Evolutionary conservation across 2,329 filamentous ascomycete species (phyloP).

Genomic region (Neoscytalidium dimidiatum): DNA sequence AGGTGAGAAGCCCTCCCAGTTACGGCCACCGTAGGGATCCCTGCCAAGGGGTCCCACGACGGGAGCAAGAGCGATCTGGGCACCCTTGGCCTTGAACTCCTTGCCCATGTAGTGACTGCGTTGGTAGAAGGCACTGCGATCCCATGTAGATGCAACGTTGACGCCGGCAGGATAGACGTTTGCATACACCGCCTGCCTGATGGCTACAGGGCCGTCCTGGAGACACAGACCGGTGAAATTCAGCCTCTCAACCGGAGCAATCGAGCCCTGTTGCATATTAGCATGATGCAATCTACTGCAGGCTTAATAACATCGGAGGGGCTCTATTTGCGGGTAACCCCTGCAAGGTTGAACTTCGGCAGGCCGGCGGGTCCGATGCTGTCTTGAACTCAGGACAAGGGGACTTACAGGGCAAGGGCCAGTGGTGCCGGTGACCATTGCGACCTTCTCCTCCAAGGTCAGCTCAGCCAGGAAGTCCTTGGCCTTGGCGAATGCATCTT

Average conservation of each 20-base stretch:
- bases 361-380: not conserved
- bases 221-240: slow-evolving; percentile 44
- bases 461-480: slow-evolving; percentile 37
- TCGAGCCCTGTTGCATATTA: slow-evolving; percentile 31
- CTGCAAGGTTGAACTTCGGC: slow-evolving; percentile 9
- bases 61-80: slow-evolving; percentile 44
- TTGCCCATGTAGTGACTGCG: slow-evolving; percentile 36
- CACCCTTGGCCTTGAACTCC: slow-evolving; percentile 36
- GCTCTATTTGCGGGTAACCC: not conserved
- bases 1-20: slow-evolving; percentile 52
- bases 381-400: not conserved
- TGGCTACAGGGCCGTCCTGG: slow-evolving; percentile 38
- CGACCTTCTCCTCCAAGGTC: slow-evolving; percentile 41
- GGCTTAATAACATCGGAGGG: not conserved
- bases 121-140: slow-evolving; percentile 36
- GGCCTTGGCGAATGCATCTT: slow-evolving; percentile 37
- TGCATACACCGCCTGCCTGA: slow-evolving; percentile 22
- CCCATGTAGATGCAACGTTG: slow-evolving; percentile 42
- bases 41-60: slow-evolving; percentile 48
- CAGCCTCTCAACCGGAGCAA: slow-evolving; percentile 39
- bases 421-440: slow-evolving; percentile 32
- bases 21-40: slow-evolving; percentile 46
- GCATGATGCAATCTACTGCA: slow-evolving; percentile 6
- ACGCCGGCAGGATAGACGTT: slow-evolving; percentile 42
- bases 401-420: slow-evolving; percentile 17